phyloP scores from a whole-genome alignment of 306 rosid species.

The Begonia peltatifolia region DNA sequence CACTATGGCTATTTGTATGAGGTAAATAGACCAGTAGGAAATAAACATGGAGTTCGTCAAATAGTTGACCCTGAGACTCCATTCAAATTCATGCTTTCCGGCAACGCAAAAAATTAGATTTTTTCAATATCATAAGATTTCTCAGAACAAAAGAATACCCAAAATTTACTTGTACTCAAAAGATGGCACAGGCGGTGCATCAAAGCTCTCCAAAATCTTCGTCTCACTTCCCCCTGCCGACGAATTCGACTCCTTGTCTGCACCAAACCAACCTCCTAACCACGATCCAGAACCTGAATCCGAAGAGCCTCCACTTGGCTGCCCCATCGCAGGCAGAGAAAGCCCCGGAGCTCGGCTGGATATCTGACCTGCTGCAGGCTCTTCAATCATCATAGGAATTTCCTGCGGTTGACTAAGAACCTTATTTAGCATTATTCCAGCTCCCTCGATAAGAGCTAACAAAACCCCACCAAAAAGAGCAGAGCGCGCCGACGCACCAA shows the following conservation, averaged over 20 bases:
- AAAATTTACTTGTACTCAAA: slow-evolving; percentile 55
- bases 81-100: not conserved
- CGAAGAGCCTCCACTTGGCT: slow-evolving; percentile 4
- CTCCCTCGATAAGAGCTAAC: slow-evolving; percentile 68
- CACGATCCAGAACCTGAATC: slow-evolving; percentile 23
- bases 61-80: slow-evolving; percentile 5
- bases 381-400: slow-evolving; percentile 44
- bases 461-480: slow-evolving; percentile 60
- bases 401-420: slow-evolving; percentile 47
- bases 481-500: slow-evolving; percentile 34
- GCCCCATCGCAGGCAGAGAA: slow-evolving; percentile 9
- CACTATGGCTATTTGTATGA: not conserved
- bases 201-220: slow-evolving; percentile 81
- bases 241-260: slow-evolving; percentile 18
- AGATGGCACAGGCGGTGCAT: slow-evolving; percentile 80
- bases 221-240: slow-evolving; percentile 58
- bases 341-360: slow-evolving; percentile 15
- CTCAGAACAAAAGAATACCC: too few species aligned
- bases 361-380: slow-evolving; percentile 28
- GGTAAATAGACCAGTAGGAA: not conserved
- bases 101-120: too few species aligned
- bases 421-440: slow-evolving; percentile 73
- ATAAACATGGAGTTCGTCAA: slow-evolving; percentile 3
- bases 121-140: too few species aligned
- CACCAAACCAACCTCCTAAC: slow-evolving; percentile 47